Conservation (phyloP, 2,329 filamentous ascomycete species). For the Xylaria hypoxylon region DNA sequence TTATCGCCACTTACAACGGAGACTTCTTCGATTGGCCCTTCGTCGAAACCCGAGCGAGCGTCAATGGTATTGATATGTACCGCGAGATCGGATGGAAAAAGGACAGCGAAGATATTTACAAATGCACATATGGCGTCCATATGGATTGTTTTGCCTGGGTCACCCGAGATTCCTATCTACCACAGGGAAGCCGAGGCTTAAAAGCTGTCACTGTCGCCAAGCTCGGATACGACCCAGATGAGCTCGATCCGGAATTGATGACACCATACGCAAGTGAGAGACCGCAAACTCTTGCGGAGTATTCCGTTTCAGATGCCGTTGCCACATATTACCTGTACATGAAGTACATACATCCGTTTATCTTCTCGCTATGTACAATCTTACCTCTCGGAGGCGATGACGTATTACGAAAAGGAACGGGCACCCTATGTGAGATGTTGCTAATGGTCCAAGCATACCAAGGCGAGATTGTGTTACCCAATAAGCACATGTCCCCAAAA, state of each 20-base stretch:
- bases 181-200: constrained; percentile 94
- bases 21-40: constrained; percentile 99
- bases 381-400: constrained; percentile 93
- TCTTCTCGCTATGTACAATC: constrained; percentile 98
- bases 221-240: constrained; percentile 97
- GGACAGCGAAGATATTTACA: constrained; percentile 95
- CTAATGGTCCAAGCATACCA: constrained; percentile 98
- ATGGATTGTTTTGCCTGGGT: constrained; percentile 99
- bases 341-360: constrained; percentile 99
- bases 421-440: constrained; percentile 99
- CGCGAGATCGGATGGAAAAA: constrained; percentile 97
- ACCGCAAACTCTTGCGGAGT: constrained; percentile 94
- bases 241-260: constrained; percentile 97
- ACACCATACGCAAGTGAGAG: constrained; percentile 89
- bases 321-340: constrained; percentile 99
- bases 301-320: constrained; percentile 98
- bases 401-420: constrained; percentile 92
- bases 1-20: constrained; percentile 99
- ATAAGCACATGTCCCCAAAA: constrained; percentile 91
- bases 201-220: constrained; percentile 99
- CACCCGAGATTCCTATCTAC: constrained; percentile 96
- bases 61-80: constrained; percentile 99
- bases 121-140: constrained; percentile 94
- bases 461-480: constrained; percentile 90
- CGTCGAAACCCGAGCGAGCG: constrained; percentile 90